phyloP scores from a whole-genome alignment of 768 basidiomycete genomes.

The Kwoniella bestiolae region DNA sequence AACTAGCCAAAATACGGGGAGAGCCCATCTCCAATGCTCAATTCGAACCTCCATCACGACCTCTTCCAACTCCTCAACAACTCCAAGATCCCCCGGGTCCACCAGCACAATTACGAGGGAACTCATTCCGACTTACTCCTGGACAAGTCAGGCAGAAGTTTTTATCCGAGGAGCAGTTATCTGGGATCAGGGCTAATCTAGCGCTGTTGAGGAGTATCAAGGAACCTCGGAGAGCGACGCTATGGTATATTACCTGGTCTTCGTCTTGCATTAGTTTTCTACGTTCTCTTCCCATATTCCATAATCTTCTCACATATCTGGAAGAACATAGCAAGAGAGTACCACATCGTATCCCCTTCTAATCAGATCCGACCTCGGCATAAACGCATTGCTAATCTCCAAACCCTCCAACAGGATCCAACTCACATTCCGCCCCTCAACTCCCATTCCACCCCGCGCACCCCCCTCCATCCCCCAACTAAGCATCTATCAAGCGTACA shows the following conservation, averaged over 20 bases:
- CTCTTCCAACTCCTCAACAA: neutral
- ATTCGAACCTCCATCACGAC: neutral
- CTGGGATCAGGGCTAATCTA: neutral
- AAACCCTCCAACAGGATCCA: neutral
- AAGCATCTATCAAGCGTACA: conserved; percentile 1
- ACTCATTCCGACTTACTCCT: neutral
- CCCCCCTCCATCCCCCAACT: neutral
- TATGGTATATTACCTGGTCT: conserved; percentile 6
- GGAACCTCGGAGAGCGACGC: conserved; percentile 10
- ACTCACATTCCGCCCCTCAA: neutral
- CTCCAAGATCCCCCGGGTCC: neutral
- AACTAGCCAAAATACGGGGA: neutral
- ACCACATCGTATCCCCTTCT: too few species aligned
- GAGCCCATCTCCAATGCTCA: neutral
- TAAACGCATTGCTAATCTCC: neutral
- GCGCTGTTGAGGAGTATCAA: neutral
- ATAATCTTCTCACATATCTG: too few species aligned
- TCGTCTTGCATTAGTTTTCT: neutral
- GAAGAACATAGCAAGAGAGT: too few species aligned
- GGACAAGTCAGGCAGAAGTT: neutral
- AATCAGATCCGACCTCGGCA: too few species aligned
- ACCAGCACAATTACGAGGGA: too few species aligned
- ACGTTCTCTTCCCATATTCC: neutral
- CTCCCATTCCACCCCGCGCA: neutral
- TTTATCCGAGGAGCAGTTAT: neutral